Evolutionary conservation across 1,139 yeast species (phyloP).

Genomic region (Suhomyces panamericanus): DNA sequence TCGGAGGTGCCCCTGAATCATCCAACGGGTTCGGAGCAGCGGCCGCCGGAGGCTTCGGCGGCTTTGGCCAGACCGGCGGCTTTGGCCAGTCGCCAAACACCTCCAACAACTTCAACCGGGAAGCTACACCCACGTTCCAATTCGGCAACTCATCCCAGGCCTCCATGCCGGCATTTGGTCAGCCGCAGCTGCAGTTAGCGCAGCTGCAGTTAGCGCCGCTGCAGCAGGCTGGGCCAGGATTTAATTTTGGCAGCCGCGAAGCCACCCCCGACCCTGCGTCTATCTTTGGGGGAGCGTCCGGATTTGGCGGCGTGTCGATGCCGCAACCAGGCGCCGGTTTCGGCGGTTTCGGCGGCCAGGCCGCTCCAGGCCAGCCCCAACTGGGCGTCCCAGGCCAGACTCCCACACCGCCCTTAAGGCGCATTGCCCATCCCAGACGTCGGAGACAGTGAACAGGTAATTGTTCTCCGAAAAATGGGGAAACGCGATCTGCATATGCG

Average conservation of each 20-base stretch:
- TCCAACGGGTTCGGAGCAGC: background rate
- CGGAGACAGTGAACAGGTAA: conserved; percentile 12
- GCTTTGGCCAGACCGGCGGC: background rate
- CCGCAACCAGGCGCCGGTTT: conserved; percentile 12
- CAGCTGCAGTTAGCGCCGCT: conserved; percentile 4
- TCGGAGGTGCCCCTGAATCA: background rate
- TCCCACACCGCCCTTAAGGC: conserved; percentile 16
- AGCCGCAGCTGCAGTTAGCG: conserved; percentile 8
- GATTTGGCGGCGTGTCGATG: conserved; percentile 6
- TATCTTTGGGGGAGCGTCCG: conserved; percentile 19
- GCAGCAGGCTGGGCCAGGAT: conserved; percentile 1
- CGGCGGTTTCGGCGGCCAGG: conserved; percentile 1
- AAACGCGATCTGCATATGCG: background rate
- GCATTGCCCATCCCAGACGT: conserved; percentile 22
- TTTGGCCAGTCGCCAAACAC: conserved; percentile 3
- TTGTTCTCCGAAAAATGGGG: too few relatives aligned
- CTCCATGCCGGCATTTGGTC: conserved; percentile 16
- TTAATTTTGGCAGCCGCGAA: conserved; percentile 21
- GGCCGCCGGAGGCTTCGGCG: background rate
- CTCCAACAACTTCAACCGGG: conserved; percentile 4
- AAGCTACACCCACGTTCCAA: conserved; percentile 14
- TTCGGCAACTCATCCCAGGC: conserved; percentile 13
- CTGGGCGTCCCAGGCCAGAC: conserved; percentile 8
- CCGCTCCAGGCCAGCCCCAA: background rate
- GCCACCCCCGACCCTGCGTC: conserved; percentile 33